Percentiles rank a stretch among this genome's conserved stretches.
Evolutionary conservation across 1,284 basidiomycete species (phyloP).

Genomic region (Schizopora paradoxa): DNA sequence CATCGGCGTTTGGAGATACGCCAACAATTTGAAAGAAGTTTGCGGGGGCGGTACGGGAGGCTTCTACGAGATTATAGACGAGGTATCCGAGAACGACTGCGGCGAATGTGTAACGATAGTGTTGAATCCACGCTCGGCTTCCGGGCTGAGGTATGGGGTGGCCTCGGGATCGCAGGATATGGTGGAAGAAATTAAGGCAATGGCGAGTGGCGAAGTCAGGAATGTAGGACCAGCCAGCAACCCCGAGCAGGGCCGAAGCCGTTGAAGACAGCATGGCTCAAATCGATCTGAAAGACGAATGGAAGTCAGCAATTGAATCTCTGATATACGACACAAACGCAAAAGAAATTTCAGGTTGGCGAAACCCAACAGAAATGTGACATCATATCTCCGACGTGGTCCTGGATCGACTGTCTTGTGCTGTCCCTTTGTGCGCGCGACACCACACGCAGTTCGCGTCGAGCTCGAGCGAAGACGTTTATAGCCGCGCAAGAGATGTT

Average conservation of each 20-base stretch:
- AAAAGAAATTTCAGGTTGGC: constrained; percentile 25
- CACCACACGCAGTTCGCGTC: constrained; percentile 36
- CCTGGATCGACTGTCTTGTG: constrained; percentile 18
- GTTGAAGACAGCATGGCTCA: constrained; percentile 26
- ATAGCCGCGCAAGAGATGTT: constrained; percentile 23
- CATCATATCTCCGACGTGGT: constrained; percentile 30
- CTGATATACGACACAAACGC: neutral
- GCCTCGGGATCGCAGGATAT: constrained; percentile 28
- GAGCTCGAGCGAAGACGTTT: constrained; percentile 32
- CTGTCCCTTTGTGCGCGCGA: constrained; percentile 35
- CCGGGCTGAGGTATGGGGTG: constrained; percentile 35
- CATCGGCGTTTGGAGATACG: constrained; percentile 56
- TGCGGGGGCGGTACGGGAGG: constrained; percentile 46
- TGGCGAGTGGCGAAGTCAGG: constrained; percentile 38
- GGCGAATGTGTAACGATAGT: constrained; percentile 62
- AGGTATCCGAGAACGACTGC: constrained; percentile 67
- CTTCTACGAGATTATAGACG: constrained; percentile 55
- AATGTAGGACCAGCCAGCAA: constrained; percentile 41
- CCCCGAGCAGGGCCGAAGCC: constrained; percentile 27
- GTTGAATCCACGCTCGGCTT: constrained; percentile 41
- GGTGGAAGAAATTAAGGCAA: constrained; percentile 37
- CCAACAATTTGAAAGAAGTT: constrained; percentile 78
- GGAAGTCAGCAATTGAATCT: constrained; percentile 5
- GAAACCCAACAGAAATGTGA: constrained; percentile 23
- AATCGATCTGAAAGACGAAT: constrained; percentile 2